Base-by-base conservation (phyloP, 2,329 filamentous ascomycete species). In the Dendryphion nanum region DNA sequence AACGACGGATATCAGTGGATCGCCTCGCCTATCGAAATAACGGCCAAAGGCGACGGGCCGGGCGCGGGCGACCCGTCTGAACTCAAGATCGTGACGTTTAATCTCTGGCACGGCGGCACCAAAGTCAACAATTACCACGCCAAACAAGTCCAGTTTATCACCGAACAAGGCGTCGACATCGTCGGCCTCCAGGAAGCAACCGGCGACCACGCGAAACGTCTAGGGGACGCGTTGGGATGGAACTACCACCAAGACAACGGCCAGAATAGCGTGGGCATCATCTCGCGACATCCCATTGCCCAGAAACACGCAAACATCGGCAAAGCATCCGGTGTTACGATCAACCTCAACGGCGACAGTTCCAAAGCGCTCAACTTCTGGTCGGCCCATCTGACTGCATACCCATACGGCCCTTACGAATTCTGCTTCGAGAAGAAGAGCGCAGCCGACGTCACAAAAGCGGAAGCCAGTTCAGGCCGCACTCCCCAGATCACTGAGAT, bases 181-280 rank as follows among this genome's bases (percentile, higher is more conserved):
- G 30, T 45, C 20, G 38, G 42, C 7, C 20, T 45, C n/a, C 38
- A 45, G 17, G 42, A 45, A 39, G 42, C 42, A 5, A 30, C 23
- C 15, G 38, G 38, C 3, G 18, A 21, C 20, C 35, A 41, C 17
- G 38, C 32, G n/a, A 41, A 45, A 32, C 42, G 38, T 6, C 38
- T 45, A 6, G 42, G 31, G 18, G 38, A 45, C 30, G 42, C 42
- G 2, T 26, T 41, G 17, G 42, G 38, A 24, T 45, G 42, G 38
- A 45, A 45, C 29, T 45, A 29, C n/a, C 38, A 41, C 21, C 38
- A 45, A 15, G 24, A 30, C 17, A 23, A 26, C 16, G 21, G 26
- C 10, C 33, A 41, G 3, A 38, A 41, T 17, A 45, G 30, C 15
- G 35, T 30, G 10, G 42, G 31, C 12, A 45, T 45, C 28, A 41